Percentiles rank a stretch among this genome's conserved stretches.
These are phyloP conservation scores for Stephanodiscus minutulus DNA, from an alignment of 108 stramenopile genomes.

Conservation along the genomic window DNA sequence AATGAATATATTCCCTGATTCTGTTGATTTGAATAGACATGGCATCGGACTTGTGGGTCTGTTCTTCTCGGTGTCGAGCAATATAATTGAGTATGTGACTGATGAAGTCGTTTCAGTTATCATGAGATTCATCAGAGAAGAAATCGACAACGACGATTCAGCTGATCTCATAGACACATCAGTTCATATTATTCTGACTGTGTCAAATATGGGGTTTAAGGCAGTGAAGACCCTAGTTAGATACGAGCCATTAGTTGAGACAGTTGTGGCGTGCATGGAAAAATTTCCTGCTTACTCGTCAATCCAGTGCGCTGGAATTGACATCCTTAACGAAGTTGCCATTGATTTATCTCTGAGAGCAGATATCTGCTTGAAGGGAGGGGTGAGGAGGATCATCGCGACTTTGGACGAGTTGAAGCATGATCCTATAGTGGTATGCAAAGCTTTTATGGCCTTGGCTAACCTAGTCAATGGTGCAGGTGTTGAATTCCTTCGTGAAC, in stretches of 20 bases:
- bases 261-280: constrained; percentile 35
- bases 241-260: constrained; percentile 16
- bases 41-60: constrained; percentile 24
- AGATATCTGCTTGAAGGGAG: constrained; percentile 25
- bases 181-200: constrained; percentile 12
- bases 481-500: constrained; percentile 23
- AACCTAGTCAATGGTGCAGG: constrained; percentile 42
- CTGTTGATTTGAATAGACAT: constrained; percentile 16
- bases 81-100: constrained; percentile 12
- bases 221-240: constrained; percentile 14
- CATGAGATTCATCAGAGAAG: constrained; percentile 8
- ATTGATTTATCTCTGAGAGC: constrained; percentile 22
- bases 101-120: constrained; percentile 15
- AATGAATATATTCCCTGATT: constrained; percentile 19
- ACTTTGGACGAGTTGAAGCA: constrained; percentile 19
- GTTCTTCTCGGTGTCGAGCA: constrained; percentile 13
- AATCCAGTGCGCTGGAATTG: constrained; percentile 20
- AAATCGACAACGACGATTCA: constrained; percentile 24
- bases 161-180: constrained; percentile 14
- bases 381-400: constrained; percentile 24
- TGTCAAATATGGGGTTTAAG: constrained; percentile 11
- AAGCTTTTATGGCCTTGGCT: constrained; percentile 27
- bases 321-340: constrained; percentile 24
- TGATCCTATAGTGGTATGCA: constrained; percentile 31
- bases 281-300: constrained; percentile 18